These are phyloP conservation scores for Chlorella sorokiniana DNA, from an alignment of 139 green algal genomes.

Conservation along the genomic window DNA sequence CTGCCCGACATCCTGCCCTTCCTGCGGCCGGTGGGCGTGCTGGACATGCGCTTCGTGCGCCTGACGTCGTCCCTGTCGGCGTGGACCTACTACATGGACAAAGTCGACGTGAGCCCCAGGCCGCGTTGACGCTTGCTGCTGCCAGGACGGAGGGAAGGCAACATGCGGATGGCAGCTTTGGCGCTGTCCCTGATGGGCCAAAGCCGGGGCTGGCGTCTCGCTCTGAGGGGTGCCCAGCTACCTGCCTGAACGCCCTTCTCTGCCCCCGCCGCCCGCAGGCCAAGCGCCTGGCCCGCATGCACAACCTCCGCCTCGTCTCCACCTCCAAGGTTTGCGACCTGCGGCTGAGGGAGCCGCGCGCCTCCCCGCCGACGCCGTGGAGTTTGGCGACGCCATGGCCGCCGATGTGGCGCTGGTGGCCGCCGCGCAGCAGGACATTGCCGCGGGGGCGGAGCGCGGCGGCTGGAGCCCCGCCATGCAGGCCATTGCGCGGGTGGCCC, in stretches of 20 bases:
- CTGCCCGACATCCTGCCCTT: constrained; percentile 62
- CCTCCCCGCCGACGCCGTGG: constrained; percentile 47
- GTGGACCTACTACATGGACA: constrained; percentile 66
- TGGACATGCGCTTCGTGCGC: constrained; percentile 66
- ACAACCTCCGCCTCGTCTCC: constrained; percentile 71
- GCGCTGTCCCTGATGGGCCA: too few species aligned
- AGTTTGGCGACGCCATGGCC: constrained; percentile 75
- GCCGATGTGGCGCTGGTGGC: constrained; percentile 9
- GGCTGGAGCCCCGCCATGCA: constrained; percentile 2
- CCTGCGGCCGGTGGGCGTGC: constrained; percentile 52
- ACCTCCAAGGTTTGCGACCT: constrained; percentile 69
- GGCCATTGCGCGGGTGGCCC: background rate
- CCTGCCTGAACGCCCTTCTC: too few species aligned
- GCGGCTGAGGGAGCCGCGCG: constrained; percentile 33
- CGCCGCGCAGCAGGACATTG: background rate
- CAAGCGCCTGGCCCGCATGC: constrained; percentile 33
- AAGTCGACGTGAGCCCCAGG: constrained; percentile 35
- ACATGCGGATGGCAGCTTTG: background rate
- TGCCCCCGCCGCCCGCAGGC: constrained; percentile 12
- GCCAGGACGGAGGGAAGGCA: background rate
- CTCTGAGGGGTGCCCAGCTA: too few species aligned
- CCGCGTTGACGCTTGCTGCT: background rate
- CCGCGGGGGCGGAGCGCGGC: background rate
- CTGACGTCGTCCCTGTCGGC: constrained; percentile 61
- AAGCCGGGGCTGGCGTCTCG: too few species aligned